Evolutionary conservation across 768 basidiomycete genomes (phyloP).

Genomic region (Daedaleopsis sinensis): DNA sequence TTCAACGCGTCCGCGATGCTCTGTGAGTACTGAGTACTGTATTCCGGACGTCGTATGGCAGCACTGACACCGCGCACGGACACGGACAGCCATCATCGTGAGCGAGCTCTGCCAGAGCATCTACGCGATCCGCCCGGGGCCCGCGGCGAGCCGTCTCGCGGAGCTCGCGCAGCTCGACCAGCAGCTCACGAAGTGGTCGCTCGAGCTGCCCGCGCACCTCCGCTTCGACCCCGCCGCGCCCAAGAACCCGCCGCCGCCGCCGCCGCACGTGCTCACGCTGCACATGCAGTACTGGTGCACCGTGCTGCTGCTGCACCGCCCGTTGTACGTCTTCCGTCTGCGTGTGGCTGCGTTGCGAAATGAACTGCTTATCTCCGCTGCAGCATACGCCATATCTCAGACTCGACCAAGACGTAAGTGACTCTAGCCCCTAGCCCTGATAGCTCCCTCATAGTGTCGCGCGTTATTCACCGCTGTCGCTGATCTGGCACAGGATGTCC

Average conservation of each 20-base stretch:
- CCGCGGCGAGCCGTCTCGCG: slow-evolving; percentile 54
- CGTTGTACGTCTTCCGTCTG: slow-evolving; percentile 58
- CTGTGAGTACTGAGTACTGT: slow-evolving; percentile 59
- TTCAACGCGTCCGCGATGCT: slow-evolving; percentile 75
- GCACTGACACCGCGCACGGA: background rate
- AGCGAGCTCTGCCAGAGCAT: slow-evolving; percentile 70
- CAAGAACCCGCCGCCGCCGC: slow-evolving; percentile 48
- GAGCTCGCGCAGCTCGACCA: slow-evolving; percentile 64
- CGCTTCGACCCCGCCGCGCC: slow-evolving; percentile 58
- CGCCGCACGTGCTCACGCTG: slow-evolving; percentile 70
- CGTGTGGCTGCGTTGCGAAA: background rate
- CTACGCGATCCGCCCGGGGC: slow-evolving; percentile 65
- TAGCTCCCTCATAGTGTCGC: no score
- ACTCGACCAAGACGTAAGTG: slow-evolving; percentile 24
- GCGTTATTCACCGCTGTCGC: no score
- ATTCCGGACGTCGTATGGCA: slow-evolving; percentile 2
- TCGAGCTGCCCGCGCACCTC: slow-evolving; percentile 69
- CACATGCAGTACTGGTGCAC: slow-evolving; percentile 91
- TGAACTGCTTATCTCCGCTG: background rate
- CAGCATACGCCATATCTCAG: slow-evolving; percentile 37
- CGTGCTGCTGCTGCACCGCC: slow-evolving; percentile 72
- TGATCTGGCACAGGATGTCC: slow-evolving; percentile 8
- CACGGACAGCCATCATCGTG: slow-evolving; percentile 61
- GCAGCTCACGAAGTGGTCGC: slow-evolving; percentile 72
- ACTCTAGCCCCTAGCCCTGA: no score